Evolutionary conservation across 768 basidiomycete species (phyloP), one percentile per base, ranked within the genome.

Genomic region (Boletus rufocinnamomeus): DNA sequence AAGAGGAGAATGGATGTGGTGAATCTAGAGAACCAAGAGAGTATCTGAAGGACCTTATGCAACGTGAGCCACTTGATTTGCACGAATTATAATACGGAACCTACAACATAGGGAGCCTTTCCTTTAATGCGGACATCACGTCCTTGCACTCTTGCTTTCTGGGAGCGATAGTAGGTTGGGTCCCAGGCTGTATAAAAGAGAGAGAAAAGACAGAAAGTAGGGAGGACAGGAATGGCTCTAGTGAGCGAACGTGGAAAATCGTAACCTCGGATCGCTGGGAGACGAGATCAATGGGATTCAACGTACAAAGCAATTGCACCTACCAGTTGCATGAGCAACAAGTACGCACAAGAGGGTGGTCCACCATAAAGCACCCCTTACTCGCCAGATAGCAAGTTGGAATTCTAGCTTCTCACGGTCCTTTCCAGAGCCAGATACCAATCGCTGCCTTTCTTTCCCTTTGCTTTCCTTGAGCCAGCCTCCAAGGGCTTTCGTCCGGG

Each of bases 121-220:
- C 91, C 89, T 28, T 77, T 79, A 37, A 90, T 75, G 50, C 88
- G 83, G 25, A 92, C 79, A 60, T 85, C 82, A 21, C 89, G 83
- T 2, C 91, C 89, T 76, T 92, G 89, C 43, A 82, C 75, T 63
- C 83, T 81, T 14, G 87, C 84, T 62, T 76, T 80, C 62, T 80
- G 80, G 54, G 83, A 75, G 11, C 81, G 76, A 25, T 80, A 73
- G 71, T 93, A 93, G 21, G 89, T 89, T 14, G 92, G 93, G 68
- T 96, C 86, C 94, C 94, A 96, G 2, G 81, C 84, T 1, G 85
- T 85, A 88, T 93, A 95, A 7, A 88, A 66, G 17, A 94, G 67
- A 21, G 93, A 93, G 17, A 83, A 13, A 1, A 86, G 45, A 30
- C 78, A 73, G 21, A 89, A 45, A 4, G 77, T 30, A 3, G 89